Evolutionary conservation across 176 grass and related monocot species (phyloP).

Genomic region (Oryza meyeriana): DNA sequence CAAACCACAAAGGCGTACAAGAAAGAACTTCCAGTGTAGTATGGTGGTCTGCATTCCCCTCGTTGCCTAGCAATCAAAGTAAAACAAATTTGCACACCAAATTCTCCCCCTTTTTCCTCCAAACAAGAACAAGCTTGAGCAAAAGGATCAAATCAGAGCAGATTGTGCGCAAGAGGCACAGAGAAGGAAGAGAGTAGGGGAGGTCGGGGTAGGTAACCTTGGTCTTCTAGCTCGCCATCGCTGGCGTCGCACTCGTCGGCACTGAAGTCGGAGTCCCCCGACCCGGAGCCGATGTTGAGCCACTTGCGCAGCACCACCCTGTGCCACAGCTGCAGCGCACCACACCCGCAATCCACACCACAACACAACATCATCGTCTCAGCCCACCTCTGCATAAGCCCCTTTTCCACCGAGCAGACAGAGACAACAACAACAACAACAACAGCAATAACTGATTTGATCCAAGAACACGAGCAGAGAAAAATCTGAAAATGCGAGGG

Average conservation of each 20-base stretch:
- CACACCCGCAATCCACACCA: constrained; percentile 55
- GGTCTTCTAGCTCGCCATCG: constrained; percentile 50
- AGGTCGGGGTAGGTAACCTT: constrained; percentile 33
- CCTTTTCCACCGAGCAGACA: constrained; percentile 32
- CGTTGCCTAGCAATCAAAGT: constrained; percentile 1
- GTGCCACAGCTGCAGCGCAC: constrained; percentile 62
- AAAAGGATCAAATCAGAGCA: constrained; percentile 18
- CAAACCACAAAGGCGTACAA: constrained; percentile 26
- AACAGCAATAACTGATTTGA: not conserved
- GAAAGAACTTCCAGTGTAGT: constrained; percentile 33
- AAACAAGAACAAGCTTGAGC: not conserved
- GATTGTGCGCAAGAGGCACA: not conserved
- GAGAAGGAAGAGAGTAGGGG: not conserved
- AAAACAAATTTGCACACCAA: not conserved
- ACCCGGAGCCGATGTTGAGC: constrained; percentile 78
- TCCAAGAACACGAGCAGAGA: not conserved
- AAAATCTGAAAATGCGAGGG: not conserved
- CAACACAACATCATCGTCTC: constrained; percentile 41
- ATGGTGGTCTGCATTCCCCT: not conserved
- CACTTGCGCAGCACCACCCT: constrained; percentile 84
- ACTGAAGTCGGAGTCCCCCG: constrained; percentile 72
- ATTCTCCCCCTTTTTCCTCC: not conserved
- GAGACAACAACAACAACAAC: not conserved
- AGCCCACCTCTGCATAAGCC: constrained; percentile 44
- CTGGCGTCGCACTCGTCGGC: constrained; percentile 64